phyloP scores from a whole-genome alignment of 306 rosid genomes.

The Cicer pinnatifidum region DNA sequence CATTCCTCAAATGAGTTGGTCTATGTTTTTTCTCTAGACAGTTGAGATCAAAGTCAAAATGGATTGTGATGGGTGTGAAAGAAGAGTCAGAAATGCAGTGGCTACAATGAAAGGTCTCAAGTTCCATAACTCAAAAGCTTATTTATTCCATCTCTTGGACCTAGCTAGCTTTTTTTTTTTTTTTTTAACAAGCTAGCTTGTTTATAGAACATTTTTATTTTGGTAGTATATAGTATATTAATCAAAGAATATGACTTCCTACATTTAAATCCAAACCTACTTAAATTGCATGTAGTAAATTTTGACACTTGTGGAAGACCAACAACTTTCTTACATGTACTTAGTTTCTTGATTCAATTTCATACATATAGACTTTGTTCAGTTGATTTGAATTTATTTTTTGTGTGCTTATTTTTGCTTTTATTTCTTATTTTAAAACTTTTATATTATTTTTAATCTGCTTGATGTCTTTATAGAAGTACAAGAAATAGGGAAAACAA shows the following conservation, averaged over 20 bases:
- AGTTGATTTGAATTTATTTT: too few species aligned
- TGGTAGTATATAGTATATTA: neutral
- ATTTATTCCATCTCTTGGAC: constrained; percentile 20
- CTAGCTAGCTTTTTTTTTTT: neutral
- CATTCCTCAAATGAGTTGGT: constrained; percentile 10
- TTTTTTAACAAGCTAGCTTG: too few species aligned
- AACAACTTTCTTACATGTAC: neutral
- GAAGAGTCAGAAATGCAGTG: constrained; percentile 75
- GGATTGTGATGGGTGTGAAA: constrained; percentile 96
- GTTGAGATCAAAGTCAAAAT: constrained; percentile 87
- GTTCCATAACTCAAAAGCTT: neutral
- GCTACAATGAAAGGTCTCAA: constrained; percentile 70
- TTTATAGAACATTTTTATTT: neutral
- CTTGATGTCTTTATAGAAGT: too few species aligned
- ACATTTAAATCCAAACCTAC: neutral
- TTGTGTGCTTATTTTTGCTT: too few species aligned
- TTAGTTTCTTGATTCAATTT: neutral
- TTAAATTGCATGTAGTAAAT: constrained; percentile 1
- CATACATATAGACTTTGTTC: too few species aligned
- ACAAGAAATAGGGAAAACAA: too few species aligned
- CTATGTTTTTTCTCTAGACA: constrained; percentile 53
- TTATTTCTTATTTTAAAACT: too few species aligned
- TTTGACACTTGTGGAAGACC: neutral
- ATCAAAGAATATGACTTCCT: neutral
- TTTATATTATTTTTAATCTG: too few species aligned